Base-by-base conservation (phyloP, 2,329 filamentous ascomycete genomes). In the Hirsutella thompsonii region DNA sequence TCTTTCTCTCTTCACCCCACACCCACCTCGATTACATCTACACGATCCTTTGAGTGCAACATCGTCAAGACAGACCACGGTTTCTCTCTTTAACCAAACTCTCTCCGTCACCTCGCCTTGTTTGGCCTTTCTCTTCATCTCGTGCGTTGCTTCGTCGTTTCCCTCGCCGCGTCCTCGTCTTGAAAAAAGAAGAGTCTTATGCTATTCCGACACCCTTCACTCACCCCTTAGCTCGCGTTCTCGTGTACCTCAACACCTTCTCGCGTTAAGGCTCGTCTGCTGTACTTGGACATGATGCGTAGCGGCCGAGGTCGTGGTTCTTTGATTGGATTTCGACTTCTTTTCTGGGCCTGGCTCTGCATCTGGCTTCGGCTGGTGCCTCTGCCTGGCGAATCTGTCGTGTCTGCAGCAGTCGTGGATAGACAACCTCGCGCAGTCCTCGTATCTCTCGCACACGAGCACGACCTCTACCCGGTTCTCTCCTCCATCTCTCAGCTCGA, bases 401-500 rank as follows among this genome's bases (percentile, higher is more conserved):
- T 43, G 23, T 38, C 47, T 26, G 38, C 46, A 8, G 36, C 36
- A 39, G 33, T 44, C 26, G 16, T 44, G 44, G 56, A 55, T 51
- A 45, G 38, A 10, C 40, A 50, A 29, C 50, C 52, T 29, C 52
- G 53, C 37, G 59, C 58, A 44, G 57, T 56, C 19, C 45, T 62
- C 37, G 53, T 61, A 8, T 50, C 57, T 10, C 44, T 61, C 9
- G 52, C 53, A 18, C 40, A 56, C 36, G 56, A 61, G 36, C 23
- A 49, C 21, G 59, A 62, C 37, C 49, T 61, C 19, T 40, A 49
- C 11, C 50, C 49, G 28, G 46, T 60, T 20, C 47, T 61, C 35
- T 54, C 49, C 19, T 57, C 58, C 16, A 56, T 93, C 68, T 61
- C 62, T 23, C 82, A 93, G 53, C 46, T 64, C 3, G 60, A 64